These are phyloP conservation scores for Backusella circina DNA, from an alignment of 192 early-diverging fungal species.

Conservation along the genomic window DNA sequence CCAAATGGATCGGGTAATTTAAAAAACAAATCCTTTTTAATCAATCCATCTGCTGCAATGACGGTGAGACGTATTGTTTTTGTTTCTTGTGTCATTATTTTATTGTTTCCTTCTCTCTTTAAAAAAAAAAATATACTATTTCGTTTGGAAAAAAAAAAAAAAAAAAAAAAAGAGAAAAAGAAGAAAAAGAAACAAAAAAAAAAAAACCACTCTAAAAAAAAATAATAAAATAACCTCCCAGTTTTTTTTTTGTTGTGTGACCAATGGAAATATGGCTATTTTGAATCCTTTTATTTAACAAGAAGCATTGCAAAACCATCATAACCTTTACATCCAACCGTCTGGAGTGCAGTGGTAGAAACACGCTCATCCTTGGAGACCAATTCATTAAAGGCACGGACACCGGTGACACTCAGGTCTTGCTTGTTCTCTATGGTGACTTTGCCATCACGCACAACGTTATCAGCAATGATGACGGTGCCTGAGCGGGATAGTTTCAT, in stretches of 20 bases:
- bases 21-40: constrained; percentile 90
- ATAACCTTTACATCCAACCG: not conserved
- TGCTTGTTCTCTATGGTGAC: not conserved
- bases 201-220: not conserved
- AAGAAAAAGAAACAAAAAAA: not conserved
- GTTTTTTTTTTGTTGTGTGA: constrained; percentile 3
- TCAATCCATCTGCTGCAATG: constrained; percentile 88
- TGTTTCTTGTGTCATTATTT: constrained; percentile 4
- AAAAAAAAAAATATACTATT: too few species aligned
- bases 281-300: not conserved
- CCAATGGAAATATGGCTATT: not conserved
- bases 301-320: not conserved
- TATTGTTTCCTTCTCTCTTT: too few species aligned
- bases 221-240: not conserved
- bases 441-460: not conserved
- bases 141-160: not conserved
- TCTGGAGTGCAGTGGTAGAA: not conserved
- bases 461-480: not conserved
- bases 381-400: not conserved
- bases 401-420: not conserved
- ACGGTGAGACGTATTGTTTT: constrained; percentile 43
- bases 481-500: not conserved
- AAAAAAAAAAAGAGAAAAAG: not conserved
- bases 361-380: not conserved
- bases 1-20: constrained; percentile 91